These are phyloP conservation scores for Aspergillus awamori DNA, from an alignment of 2,329 filamentous ascomycete species.

Conservation along the genomic window DNA sequence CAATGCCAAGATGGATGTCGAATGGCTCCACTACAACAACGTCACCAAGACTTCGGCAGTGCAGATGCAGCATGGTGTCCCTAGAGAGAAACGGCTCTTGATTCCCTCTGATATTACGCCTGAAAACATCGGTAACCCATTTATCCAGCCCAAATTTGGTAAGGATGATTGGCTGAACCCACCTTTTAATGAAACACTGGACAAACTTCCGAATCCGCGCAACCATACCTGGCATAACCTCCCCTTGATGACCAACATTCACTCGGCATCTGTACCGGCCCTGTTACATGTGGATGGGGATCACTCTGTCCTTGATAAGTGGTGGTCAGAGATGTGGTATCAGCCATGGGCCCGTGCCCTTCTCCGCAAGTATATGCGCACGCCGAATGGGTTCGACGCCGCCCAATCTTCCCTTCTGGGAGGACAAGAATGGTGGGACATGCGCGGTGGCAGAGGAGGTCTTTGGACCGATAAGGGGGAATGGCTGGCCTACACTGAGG, in stretches of 20 bases:
- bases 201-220: constrained; percentile 45
- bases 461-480: constrained; percentile 55
- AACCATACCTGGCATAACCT: constrained; percentile 48
- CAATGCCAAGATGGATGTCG: constrained; percentile 43
- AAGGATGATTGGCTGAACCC: constrained; percentile 34
- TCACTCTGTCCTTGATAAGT: constrained; percentile 32
- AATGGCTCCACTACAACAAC: constrained; percentile 46
- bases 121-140: constrained; percentile 37
- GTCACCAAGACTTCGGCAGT: constrained; percentile 38
- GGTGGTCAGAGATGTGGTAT: constrained; percentile 56
- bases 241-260: constrained; percentile 52
- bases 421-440: constrained; percentile 53
- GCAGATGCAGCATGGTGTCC: constrained; percentile 41
- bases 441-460: constrained; percentile 56
- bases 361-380: constrained; percentile 53
- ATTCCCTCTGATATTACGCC: constrained; percentile 42
- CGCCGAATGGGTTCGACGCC: constrained; percentile 45
- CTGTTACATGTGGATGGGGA: constrained; percentile 47
- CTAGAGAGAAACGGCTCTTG: constrained; percentile 41
- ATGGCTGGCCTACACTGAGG: constrained; percentile 55
- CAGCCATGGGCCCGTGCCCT: constrained; percentile 52
- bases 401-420: constrained; percentile 50
- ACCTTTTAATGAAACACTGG: constrained; percentile 43
- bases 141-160: constrained; percentile 34
- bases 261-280: constrained; percentile 51